These are phyloP conservation scores for Fusarium luffae DNA, from an alignment of 2,329 filamentous ascomycete species.

Conservation along the genomic window DNA sequence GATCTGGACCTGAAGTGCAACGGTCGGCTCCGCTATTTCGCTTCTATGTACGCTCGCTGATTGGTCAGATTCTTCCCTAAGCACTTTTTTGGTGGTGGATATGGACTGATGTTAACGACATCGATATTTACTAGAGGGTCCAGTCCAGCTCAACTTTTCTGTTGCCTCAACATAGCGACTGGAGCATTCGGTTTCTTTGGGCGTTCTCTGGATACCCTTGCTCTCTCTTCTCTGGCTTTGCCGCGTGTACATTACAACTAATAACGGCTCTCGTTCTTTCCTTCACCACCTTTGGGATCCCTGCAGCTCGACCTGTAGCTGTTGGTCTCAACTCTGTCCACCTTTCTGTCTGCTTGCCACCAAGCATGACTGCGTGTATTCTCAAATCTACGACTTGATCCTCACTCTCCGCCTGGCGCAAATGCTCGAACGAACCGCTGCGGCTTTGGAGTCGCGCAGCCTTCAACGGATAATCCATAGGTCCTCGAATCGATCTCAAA, in stretches of 20 bases:
- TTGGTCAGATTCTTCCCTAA: conserved; percentile 17
- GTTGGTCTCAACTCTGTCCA: background rate
- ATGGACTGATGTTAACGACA: conserved; percentile 36
- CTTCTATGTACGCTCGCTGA: background rate
- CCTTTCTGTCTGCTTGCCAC: conserved; percentile 8
- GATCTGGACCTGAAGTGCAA: conserved; percentile 19
- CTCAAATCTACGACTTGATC: conserved; percentile 30
- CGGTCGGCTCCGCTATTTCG: conserved; percentile 7
- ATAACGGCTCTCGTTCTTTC: background rate
- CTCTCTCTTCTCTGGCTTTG: background rate
- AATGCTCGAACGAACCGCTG: conserved; percentile 70
- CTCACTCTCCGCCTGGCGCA: conserved; percentile 39
- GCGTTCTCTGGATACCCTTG: background rate
- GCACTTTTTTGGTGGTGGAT: conserved; percentile 12
- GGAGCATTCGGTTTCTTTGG: conserved; percentile 2
- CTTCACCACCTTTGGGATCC: background rate
- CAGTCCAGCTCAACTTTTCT: conserved; percentile 16
- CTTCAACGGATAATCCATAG: conserved; percentile 63
- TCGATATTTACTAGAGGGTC: conserved; percentile 4
- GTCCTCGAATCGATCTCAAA: conserved; percentile 54
- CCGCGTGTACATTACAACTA: background rate
- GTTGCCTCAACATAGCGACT: background rate
- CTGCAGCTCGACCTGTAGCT: background rate
- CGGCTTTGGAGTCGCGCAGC: conserved; percentile 66
- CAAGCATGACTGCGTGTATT: conserved; percentile 41